Evolutionary conservation across 176 grass and related monocot species (phyloP).

Genomic region (Phoenix roebelenii): DNA sequence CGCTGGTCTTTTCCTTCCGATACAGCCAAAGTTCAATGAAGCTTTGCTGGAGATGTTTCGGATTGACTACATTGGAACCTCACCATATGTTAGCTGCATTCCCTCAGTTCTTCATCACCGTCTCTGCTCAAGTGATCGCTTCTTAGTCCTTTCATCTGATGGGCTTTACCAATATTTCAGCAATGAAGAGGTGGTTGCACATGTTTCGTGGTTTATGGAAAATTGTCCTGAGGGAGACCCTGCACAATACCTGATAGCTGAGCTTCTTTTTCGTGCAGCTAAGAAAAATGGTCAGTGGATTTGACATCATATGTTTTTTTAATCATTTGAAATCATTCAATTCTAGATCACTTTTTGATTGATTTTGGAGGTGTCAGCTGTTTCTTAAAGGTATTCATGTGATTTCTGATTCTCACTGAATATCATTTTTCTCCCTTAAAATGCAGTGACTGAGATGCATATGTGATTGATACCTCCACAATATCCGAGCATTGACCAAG

Average conservation of each 20-base stretch:
- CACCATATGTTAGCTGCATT: constrained; percentile 66
- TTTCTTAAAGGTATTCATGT: no score
- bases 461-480: no score
- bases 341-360: no score
- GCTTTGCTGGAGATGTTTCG: constrained; percentile 73
- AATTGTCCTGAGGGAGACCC: constrained; percentile 89
- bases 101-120: constrained; percentile 70
- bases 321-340: no score
- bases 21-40: constrained; percentile 71
- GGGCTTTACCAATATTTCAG: constrained; percentile 88
- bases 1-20: constrained; percentile 1
- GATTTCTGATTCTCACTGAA: no score
- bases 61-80: constrained; percentile 60
- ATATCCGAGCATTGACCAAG: no score
- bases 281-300: constrained; percentile 71
- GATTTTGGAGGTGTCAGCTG: no score
- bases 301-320: background rate
- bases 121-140: constrained; percentile 55
- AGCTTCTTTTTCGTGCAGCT: constrained; percentile 84
- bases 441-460: no score
- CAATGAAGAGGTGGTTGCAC: constrained; percentile 86
- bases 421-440: no score
- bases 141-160: constrained; percentile 82
- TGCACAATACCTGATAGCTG: constrained; percentile 78
- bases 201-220: constrained; percentile 89